Conservation (phyloP, 768 basidiomycete genomes). For the Mycena rosella region DNA sequence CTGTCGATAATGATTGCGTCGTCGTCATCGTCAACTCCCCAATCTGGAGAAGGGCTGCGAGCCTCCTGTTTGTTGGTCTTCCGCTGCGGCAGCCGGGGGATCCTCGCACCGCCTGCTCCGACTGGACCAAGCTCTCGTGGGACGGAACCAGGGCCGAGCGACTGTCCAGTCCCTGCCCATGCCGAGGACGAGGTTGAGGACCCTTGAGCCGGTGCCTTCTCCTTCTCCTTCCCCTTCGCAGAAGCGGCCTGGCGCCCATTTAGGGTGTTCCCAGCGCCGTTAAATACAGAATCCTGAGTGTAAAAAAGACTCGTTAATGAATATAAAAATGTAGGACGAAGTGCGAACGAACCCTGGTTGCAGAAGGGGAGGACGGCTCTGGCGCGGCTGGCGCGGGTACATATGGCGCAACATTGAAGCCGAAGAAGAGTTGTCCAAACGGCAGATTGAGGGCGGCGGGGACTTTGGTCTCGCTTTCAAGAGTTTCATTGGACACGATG, state of each 20-base stretch:
- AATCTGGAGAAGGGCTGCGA: slow-evolving; percentile 82
- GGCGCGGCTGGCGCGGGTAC: slow-evolving; percentile 58
- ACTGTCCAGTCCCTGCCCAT: slow-evolving; percentile 64
- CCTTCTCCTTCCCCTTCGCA: slow-evolving; percentile 68
- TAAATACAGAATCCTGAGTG: slow-evolving; percentile 62
- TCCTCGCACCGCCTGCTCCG: slow-evolving; percentile 68
- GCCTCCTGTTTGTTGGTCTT: slow-evolving; percentile 45
- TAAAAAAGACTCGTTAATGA: slow-evolving; percentile 16
- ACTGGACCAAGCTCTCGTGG: slow-evolving; percentile 57
- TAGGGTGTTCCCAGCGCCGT: slow-evolving; percentile 77
- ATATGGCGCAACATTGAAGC: slow-evolving; percentile 86
- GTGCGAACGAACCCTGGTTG: slow-evolving; percentile 49
- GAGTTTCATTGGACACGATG: slow-evolving; percentile 84
- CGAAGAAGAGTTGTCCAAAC: slow-evolving; percentile 96
- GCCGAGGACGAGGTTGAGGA: slow-evolving; percentile 46
- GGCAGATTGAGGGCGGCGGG: slow-evolving; percentile 93
- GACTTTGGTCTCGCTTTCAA: slow-evolving; percentile 81
- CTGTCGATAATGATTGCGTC: slow-evolving; percentile 89
- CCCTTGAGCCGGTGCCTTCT: slow-evolving; percentile 57
- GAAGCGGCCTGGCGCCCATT: slow-evolving; percentile 63
- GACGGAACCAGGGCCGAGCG: slow-evolving; percentile 57
- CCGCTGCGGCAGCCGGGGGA: slow-evolving; percentile 60
- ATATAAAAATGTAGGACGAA: slow-evolving; percentile 11
- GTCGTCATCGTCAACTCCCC: slow-evolving; percentile 85
- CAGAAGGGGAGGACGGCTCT: slow-evolving; percentile 46